phyloP scores from a whole-genome alignment of 768 basidiomycete species.

The Leccinum arenicola region DNA sequence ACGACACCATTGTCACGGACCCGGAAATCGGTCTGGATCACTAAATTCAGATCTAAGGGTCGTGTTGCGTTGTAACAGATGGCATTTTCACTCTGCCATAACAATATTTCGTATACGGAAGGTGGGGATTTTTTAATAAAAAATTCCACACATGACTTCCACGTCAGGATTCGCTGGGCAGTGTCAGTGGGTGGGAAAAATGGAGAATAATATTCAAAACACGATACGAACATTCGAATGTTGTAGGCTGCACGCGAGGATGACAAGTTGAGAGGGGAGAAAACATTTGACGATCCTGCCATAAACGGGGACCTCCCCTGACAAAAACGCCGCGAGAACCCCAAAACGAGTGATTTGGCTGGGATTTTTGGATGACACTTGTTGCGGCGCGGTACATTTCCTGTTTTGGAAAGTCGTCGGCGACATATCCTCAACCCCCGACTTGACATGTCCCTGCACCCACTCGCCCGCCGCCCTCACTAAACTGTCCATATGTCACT shows the following conservation, averaged over 20 bases:
- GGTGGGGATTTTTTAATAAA: constrained; percentile 45
- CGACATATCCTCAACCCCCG: constrained; percentile 21
- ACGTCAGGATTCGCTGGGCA: constrained; percentile 26
- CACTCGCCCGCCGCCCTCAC: constrained; percentile 16
- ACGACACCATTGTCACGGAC: constrained; percentile 40
- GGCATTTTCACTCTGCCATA: constrained; percentile 40
- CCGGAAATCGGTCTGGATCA: constrained; percentile 48
- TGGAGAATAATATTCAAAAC: constrained; percentile 3
- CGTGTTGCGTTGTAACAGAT: constrained; percentile 50
- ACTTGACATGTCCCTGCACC: constrained; percentile 21
- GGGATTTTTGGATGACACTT: constrained; percentile 16
- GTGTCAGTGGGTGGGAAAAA: constrained; percentile 23
- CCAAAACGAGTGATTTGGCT: constrained; percentile 24
- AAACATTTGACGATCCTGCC: constrained; percentile 29
- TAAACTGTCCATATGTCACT: constrained; percentile 24
- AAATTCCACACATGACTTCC: constrained; percentile 31
- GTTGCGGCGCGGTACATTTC: constrained; percentile 26
- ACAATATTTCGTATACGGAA: constrained; percentile 39
- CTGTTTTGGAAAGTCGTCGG: constrained; percentile 26
- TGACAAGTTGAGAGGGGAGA: not conserved
- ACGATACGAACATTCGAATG: constrained; percentile 4
- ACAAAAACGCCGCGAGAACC: constrained; percentile 23
- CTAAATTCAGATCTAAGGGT: constrained; percentile 75
- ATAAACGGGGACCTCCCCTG: constrained; percentile 18
- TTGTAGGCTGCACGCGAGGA: not conserved